Evolutionary conservation across 371 early-diverging fungal genomes (phyloP).

Genomic region (Mortierella sp.): DNA sequence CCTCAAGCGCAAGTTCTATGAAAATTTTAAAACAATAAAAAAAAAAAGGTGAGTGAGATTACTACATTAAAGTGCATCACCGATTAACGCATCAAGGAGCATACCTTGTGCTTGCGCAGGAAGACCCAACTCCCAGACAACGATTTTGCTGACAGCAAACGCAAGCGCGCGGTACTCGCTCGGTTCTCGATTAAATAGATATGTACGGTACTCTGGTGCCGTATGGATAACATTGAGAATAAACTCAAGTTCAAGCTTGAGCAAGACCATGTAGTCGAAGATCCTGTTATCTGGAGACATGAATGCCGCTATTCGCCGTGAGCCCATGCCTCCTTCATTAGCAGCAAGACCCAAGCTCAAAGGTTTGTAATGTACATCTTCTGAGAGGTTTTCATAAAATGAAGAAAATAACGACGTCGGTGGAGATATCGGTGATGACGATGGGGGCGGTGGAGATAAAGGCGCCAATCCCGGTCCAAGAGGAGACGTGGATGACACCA

Average conservation of each 20-base stretch:
- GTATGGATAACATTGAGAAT: slow-evolving; percentile 12
- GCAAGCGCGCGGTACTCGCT: slow-evolving; percentile 21
- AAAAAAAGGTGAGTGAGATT: neutral
- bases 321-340: slow-evolving; percentile 8
- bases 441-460: neutral
- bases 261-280: slow-evolving; percentile 21
- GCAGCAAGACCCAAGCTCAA: neutral
- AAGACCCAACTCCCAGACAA: slow-evolving; percentile 22
- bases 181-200: slow-evolving; percentile 10
- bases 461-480: no score
- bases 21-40: neutral
- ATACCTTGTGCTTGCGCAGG: slow-evolving; percentile 22
- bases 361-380: neutral
- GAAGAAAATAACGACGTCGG: neutral
- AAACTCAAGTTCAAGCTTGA: slow-evolving; percentile 29
- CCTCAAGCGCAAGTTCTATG: slow-evolving; percentile 27
- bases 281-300: slow-evolving; percentile 15
- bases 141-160: slow-evolving; percentile 17
- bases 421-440: neutral
- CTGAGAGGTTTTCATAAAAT: slow-evolving; percentile 5
- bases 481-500: neutral
- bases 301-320: slow-evolving; percentile 5
- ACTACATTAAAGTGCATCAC: no score
- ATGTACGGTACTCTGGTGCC: slow-evolving; percentile 1
- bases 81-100: neutral